Conservation (phyloP, 78 protist genomes). For the Protostelium mycophagum region DNA sequence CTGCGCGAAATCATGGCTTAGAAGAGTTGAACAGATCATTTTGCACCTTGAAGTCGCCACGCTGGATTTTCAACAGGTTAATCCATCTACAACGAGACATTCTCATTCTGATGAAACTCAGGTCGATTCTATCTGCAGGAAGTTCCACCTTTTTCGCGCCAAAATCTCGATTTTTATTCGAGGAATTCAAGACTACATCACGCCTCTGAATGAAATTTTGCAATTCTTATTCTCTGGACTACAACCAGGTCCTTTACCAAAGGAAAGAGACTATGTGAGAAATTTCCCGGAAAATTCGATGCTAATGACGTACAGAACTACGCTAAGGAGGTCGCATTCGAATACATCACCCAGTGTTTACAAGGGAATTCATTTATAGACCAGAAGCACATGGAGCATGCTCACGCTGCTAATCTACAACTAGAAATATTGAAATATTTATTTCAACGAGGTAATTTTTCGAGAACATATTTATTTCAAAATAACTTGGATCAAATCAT, state of each 20-base stretch:
- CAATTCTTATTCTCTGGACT: background rate
- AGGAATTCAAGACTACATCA: background rate
- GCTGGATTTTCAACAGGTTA: background rate
- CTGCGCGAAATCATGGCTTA: background rate
- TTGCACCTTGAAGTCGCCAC: background rate
- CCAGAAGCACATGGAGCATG: background rate
- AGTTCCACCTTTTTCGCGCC: background rate
- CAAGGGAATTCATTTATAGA: background rate
- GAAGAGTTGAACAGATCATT: background rate
- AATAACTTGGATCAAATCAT: background rate
- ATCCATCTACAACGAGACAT: background rate
- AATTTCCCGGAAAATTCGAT: background rate
- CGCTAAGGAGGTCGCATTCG: background rate
- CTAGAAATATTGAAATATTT: no score
- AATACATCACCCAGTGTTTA: background rate
- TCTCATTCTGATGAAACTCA: background rate
- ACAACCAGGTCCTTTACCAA: background rate
- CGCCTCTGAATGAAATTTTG: background rate
- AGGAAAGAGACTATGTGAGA: background rate
- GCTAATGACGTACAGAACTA: background rate
- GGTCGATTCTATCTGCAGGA: background rate
- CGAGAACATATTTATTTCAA: no score
- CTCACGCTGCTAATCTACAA: background rate
- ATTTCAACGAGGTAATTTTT: background rate
- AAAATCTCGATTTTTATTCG: background rate